A percentile compares a stretch with the other conserved stretches of the same genome.
phyloP scores from a whole-genome alignment of 345 rosid species.

The Firmiana major region DNA sequence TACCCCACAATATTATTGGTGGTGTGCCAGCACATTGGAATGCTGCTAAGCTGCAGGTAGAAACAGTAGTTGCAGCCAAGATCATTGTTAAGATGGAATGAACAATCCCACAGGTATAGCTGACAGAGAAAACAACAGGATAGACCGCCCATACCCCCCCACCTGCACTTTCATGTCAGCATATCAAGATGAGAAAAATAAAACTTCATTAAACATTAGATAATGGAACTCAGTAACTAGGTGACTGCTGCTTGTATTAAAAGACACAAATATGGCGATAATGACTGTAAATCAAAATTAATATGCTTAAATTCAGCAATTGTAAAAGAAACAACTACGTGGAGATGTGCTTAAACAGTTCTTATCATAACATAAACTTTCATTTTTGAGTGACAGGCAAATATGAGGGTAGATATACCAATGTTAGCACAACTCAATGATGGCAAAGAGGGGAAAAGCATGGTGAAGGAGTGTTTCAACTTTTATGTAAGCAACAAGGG shows the following conservation, averaged over 20 bases:
- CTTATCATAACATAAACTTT: background rate
- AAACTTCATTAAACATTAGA: background rate
- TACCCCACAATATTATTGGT: constrained; percentile 61
- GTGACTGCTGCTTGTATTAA: background rate
- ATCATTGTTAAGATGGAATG: constrained; percentile 40
- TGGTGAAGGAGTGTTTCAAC: background rate
- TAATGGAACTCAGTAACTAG: background rate
- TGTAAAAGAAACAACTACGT: background rate
- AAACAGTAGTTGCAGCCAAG: constrained; percentile 53
- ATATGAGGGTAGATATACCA: background rate
- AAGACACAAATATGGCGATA: background rate
- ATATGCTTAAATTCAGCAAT: background rate
- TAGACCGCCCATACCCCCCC: constrained; percentile 86
- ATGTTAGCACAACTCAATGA: background rate
- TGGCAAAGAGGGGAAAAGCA: background rate
- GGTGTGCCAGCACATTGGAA: constrained; percentile 69
- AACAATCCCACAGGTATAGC: constrained; percentile 48
- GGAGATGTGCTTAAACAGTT: background rate
- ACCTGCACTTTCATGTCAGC: constrained; percentile 40
- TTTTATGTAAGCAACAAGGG: constrained; percentile 26
- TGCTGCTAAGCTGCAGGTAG: constrained; percentile 64
- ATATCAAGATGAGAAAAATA: background rate
- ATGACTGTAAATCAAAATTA: background rate
- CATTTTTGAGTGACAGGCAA: background rate
- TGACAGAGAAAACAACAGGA: constrained; percentile 69